These are phyloP conservation scores for Triticum dicoccoides DNA, from an alignment of 176 grass and related monocot genomes.

Conservation along the genomic window DNA sequence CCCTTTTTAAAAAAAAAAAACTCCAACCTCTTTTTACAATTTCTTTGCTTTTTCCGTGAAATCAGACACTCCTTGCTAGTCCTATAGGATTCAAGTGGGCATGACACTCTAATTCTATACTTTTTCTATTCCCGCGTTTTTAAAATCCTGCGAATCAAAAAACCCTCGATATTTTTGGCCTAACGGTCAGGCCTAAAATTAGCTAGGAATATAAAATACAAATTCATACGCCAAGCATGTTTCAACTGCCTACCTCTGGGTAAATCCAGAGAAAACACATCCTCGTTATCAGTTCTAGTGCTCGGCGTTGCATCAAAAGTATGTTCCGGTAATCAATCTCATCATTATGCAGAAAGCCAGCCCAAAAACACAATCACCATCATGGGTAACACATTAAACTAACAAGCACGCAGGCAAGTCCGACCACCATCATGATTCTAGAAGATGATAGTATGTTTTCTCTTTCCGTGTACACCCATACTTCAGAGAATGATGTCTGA, in stretches of 20 bases:
- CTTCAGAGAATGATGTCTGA: background rate
- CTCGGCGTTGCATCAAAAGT: background rate
- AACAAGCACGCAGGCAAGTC: background rate
- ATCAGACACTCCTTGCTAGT: too few species aligned
- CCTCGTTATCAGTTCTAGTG: background rate
- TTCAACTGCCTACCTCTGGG: background rate
- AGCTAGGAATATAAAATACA: too few species aligned
- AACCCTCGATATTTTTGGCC: too few species aligned
- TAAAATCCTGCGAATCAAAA: too few species aligned
- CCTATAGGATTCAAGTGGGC: too few species aligned
- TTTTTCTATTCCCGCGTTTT: too few species aligned
- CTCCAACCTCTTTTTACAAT: too few species aligned
- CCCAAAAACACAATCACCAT: background rate
- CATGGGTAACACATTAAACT: background rate
- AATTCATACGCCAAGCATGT: too few species aligned
- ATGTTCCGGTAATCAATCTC: background rate
- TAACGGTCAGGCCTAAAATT: too few species aligned
- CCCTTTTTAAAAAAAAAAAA: too few species aligned
- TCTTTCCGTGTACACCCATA: background rate
- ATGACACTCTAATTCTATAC: too few species aligned
- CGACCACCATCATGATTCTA: background rate
- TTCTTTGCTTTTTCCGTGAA: too few species aligned
- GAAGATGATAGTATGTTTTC: background rate
- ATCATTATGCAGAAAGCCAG: background rate
- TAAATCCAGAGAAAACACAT: background rate